These are phyloP conservation scores for Arthrinium phaeospermum DNA, from an alignment of 2,329 filamentous ascomycete genomes.

Conservation along the genomic window DNA sequence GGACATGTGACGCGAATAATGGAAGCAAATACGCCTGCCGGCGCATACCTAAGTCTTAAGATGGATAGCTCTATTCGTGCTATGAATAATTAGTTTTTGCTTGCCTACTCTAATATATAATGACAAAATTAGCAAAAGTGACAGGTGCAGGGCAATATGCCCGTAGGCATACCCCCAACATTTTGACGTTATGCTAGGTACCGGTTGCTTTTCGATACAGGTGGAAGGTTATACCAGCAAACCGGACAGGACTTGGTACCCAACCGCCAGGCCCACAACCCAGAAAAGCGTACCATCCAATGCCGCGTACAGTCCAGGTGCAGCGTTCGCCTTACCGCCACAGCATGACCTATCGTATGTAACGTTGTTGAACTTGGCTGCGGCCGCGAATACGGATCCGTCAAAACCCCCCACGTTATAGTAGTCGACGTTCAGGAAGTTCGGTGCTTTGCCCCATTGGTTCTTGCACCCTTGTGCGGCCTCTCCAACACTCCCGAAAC, in stretches of 20 bases:
- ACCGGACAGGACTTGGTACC: slow-evolving; percentile 5
- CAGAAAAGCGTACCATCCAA: slow-evolving; percentile 4
- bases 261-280: slow-evolving; percentile 1
- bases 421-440: slow-evolving; percentile 83
- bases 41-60: neutral
- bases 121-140: neutral
- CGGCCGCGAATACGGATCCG: slow-evolving; percentile 80
- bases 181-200: too few relatives aligned
- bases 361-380: slow-evolving; percentile 74
- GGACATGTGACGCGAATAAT: neutral
- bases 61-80: slow-evolving; percentile 7
- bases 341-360: slow-evolving; percentile 68
- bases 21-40: neutral
- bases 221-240: neutral
- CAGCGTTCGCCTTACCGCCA: slow-evolving; percentile 43
- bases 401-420: slow-evolving; percentile 72
- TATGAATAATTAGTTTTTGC: neutral
- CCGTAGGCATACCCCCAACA: neutral
- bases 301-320: slow-evolving; percentile 14
- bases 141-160: neutral
- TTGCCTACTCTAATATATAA: neutral
- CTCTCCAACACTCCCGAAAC: slow-evolving; percentile 69
- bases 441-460: slow-evolving; percentile 73
- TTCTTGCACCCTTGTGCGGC: slow-evolving; percentile 66
- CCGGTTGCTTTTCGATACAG: neutral